Conservation (phyloP, 2,329 filamentous ascomycete genomes). For the Hypomyces perniciosus region DNA sequence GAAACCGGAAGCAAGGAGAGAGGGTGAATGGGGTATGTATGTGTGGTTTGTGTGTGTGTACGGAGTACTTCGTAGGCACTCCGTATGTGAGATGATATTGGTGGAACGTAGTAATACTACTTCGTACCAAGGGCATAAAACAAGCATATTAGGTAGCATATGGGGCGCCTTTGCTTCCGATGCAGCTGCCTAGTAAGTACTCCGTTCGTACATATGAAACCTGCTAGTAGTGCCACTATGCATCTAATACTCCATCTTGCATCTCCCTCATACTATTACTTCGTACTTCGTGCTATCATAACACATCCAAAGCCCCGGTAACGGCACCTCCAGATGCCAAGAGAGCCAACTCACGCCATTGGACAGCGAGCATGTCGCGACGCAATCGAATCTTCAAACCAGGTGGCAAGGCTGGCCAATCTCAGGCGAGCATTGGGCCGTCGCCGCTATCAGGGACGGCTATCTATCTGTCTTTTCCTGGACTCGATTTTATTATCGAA, state of each 20-base stretch:
- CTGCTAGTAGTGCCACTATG: no score
- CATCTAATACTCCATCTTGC: no score
- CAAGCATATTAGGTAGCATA: not conserved
- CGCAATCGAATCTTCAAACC: constrained; percentile 14
- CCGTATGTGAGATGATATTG: not conserved
- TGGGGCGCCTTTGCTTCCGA: no score
- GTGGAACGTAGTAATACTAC: not conserved
- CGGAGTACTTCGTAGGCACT: not conserved
- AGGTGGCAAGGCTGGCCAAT: constrained; percentile 3
- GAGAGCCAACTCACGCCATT: not conserved
- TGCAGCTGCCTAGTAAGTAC: no score
- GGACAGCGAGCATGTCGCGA: constrained; percentile 3
- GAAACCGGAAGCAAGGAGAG: not conserved
- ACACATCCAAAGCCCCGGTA: not conserved
- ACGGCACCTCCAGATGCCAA: not conserved
- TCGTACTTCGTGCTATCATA: no score
- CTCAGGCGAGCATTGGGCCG: not conserved
- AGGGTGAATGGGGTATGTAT: not conserved
- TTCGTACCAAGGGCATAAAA: not conserved
- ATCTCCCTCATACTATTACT: no score
- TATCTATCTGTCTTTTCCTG: not conserved
- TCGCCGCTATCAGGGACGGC: not conserved
- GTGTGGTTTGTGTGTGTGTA: not conserved
- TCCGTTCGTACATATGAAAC: no score
- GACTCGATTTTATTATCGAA: no score